Conservation (phyloP, 2,329 filamentous ascomycete species). For the Fusarium camptoceras region DNA sequence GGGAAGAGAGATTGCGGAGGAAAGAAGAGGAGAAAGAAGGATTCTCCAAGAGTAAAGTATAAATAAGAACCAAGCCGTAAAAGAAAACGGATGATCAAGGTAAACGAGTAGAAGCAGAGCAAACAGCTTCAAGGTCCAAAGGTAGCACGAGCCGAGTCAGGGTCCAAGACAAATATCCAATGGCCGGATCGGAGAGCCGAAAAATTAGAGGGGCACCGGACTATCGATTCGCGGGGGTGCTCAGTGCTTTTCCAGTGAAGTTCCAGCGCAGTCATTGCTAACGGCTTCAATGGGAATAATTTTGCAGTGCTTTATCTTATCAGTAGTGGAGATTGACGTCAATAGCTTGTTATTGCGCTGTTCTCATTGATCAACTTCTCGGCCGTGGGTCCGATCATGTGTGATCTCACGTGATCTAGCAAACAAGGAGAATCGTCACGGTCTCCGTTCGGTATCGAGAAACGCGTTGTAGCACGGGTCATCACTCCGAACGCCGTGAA, state of each 20-base stretch:
- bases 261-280: background rate
- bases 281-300: background rate
- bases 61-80: background rate
- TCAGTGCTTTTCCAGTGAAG: background rate
- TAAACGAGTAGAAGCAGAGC: conserved; percentile 8
- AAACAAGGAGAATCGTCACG: conserved; percentile 4
- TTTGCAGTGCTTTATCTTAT: conserved; percentile 36
- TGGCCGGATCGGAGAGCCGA: conserved; percentile 43
- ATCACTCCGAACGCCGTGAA: conserved; percentile 27
- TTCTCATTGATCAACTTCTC: conserved; percentile 3
- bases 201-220: conserved; percentile 40
- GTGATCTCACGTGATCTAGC: background rate
- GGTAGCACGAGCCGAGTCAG: conserved; percentile 29
- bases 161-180: conserved; percentile 28
- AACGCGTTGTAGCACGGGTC: conserved; percentile 31
- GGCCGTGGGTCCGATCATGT: conserved; percentile 33
- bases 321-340: conserved; percentile 30
- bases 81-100: background rate
- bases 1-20: background rate
- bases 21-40: background rate
- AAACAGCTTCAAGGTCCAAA: conserved; percentile 4
- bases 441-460: conserved; percentile 12
- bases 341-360: conserved; percentile 4
- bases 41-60: background rate
- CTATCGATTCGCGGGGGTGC: conserved; percentile 23